Evolutionary conservation across 495 filamentous ascomycete genomes (phyloP), one percentile per base, ranked within the genome.

Genomic region (Neurospora sp.): DNA sequence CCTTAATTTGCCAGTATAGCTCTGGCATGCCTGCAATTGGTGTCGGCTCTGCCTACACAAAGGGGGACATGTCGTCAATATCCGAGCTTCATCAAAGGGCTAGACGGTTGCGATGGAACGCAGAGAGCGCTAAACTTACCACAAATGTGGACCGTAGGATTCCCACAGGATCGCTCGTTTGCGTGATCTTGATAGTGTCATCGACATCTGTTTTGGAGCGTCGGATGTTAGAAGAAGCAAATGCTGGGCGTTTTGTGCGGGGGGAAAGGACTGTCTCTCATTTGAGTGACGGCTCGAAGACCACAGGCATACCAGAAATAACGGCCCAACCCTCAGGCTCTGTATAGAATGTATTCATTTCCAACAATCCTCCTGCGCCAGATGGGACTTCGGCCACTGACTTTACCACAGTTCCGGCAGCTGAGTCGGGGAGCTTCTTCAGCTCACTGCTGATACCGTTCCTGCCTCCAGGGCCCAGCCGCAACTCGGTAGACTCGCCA

Each of bases 141-240:
- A 90, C 89, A 76, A 98, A 97, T 3, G 94, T 98, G 12, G 91
- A 91, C 41, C 87, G 86, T 5, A 97, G 83, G 73, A 97, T 93
- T 7, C 93, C 93, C 61, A 91, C 87, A 2, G 92, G 87, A 65
- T 91, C 89, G 47, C 88, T 88, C 3, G 96, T 97, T 78, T 91
- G 86, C 0, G 95, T 97, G 70, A 93, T 84, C 82, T 98, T 98
- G 84, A 98, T 97, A 3, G 95, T 96, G 80, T 98, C 95, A 80
- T 98, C 95, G 78, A 98, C 90, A 77, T 98, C 95, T 89, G 68
- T 39, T 47, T 18, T 4, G 22, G 65, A 70, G 40, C 20, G 18
- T 20, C 10, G 8, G 20, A 37, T n/a, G n/a, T 10, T 12, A 1
- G 10, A 39, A 1, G 10, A 39, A 12, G 20, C 18, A 20, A 16